phyloP scores from a whole-genome alignment of 2,329 filamentous ascomycete species.

The Catunica adiposa region DNA sequence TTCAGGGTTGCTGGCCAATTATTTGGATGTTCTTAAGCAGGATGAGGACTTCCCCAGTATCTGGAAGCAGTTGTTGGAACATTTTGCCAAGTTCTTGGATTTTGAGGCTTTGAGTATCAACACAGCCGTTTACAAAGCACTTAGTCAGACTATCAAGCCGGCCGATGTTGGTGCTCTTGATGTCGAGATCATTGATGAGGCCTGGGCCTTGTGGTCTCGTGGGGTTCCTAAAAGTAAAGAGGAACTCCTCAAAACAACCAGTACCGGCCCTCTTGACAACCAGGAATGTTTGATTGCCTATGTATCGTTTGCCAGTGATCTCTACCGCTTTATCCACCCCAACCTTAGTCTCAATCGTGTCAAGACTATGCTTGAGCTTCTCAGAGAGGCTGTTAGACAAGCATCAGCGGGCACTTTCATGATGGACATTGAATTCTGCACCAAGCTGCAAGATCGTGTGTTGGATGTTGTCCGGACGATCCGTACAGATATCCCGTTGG shows the following conservation, averaged over 20 bases:
- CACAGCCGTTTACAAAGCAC: constrained; percentile 51
- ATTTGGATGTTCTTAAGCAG: constrained; percentile 54
- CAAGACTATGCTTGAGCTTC: constrained; percentile 49
- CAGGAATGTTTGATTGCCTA: constrained; percentile 80
- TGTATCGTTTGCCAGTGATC: constrained; percentile 54
- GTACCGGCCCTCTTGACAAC: constrained; percentile 36
- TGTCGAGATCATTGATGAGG: constrained; percentile 38
- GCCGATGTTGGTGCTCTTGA: constrained; percentile 29
- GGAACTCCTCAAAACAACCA: constrained; percentile 20
- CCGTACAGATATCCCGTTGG: constrained; percentile 45
- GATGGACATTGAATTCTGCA: constrained; percentile 56
- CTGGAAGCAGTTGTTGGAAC: constrained; percentile 58
- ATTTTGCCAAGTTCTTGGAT: constrained; percentile 48
- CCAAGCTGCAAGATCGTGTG: constrained; percentile 53
- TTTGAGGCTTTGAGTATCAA: constrained; percentile 52
- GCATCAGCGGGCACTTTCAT: constrained; percentile 53
- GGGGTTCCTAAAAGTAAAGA: constrained; percentile 26
- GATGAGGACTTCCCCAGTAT: constrained; percentile 52
- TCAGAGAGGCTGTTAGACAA: constrained; percentile 54
- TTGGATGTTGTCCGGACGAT: constrained; percentile 52
- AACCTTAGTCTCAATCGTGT: constrained; percentile 47
- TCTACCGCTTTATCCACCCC: constrained; percentile 58
- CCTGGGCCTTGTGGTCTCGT: constrained; percentile 55
- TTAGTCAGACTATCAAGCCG: constrained; percentile 45
- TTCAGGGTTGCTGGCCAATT: constrained; percentile 56